Evolutionary conservation across 139 green algal genomes (phyloP).

Genomic region (Auxenochlorella pyrenoidosa): DNA sequence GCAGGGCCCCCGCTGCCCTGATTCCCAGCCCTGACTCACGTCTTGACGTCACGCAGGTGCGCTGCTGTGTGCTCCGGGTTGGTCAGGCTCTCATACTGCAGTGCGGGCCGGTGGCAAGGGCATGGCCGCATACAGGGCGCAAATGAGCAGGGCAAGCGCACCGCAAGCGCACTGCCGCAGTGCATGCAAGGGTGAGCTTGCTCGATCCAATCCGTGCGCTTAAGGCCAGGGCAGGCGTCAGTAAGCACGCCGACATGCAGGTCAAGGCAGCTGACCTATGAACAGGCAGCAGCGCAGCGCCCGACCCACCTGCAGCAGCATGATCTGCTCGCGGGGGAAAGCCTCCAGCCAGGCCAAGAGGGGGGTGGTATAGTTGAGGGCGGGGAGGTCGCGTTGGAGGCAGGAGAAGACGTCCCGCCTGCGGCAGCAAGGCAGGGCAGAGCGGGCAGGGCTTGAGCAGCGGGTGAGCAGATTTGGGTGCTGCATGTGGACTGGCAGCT

Average conservation of each 20-base stretch:
- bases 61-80: neutral
- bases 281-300: neutral
- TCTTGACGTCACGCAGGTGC: slow-evolving; percentile 33
- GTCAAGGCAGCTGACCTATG: neutral
- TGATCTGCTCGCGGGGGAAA: slow-evolving; percentile 29
- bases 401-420: slow-evolving; percentile 27
- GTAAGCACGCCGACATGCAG: neutral
- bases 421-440: neutral
- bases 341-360: slow-evolving; percentile 18
- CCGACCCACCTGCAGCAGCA: slow-evolving; percentile 29
- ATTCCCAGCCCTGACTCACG: neutral
- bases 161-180: too few relatives aligned
- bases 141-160: too few relatives aligned
- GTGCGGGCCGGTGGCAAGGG: neutral
- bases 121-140: neutral
- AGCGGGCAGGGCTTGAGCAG: neutral
- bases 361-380: slow-evolving; percentile 36
- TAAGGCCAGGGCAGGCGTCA: neutral
- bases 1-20: too few relatives aligned
- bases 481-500: too few relatives aligned
- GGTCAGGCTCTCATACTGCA: slow-evolving; percentile 37
- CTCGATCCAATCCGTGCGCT: too few relatives aligned
- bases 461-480: too few relatives aligned
- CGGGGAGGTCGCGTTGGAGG: slow-evolving; percentile 23
- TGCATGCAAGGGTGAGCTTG: too few relatives aligned